Evolutionary conservation across 208 protist species (phyloP), one percentile per base, ranked within the genome.

Genomic region (Trypanosoma theileri): DNA sequence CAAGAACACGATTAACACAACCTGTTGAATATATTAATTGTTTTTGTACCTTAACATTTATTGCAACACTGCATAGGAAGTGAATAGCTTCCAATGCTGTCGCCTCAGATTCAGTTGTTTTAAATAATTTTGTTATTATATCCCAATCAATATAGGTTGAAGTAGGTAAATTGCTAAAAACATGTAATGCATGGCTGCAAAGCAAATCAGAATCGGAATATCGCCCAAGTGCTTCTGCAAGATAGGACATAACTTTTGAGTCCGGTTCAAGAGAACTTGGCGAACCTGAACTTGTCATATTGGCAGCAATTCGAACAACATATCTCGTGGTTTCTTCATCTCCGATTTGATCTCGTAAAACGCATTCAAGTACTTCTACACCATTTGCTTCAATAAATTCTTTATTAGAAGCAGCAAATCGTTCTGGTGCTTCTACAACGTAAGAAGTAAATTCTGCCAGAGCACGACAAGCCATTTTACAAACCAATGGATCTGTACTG

Each of bases 371-470:
- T 22, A 82, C 82, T 14, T 66, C 65, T 10, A 91, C 66, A n/a
- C 91, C 91, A 51, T 81, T 82, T 22, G 83, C 87, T 14, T 84
- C 82, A 52, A 91, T 26, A 55, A 96, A 93, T 78, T 92, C 84
- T 52, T 84, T 76, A 60, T 79, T 86, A 28, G 72, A 73, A 28
- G 75, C 50, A 17, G 72, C 59, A 73, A 91, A 96, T n/a, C 81
- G 80, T 53, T 92, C 76, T n/a, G 91, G 80, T 28, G 81, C 78
- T 19, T 93, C 88, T 42, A 79, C 82, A 59, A 82, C 86, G 66
- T 92, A 96, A 24, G 87, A 89, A 12, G 91, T 96, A 68, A 94
- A 96, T 72, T 96, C 88, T 8, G 91, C 91, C 59, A 96, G 62
- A 22, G 86, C 64, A 17, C 85, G 75, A n/a, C 77, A 84, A 44